Evolutionary conservation across 73 alveolate species (phyloP), one percentile per base, ranked within the genome.

Genomic region (Blepharisma japonicum): DNA sequence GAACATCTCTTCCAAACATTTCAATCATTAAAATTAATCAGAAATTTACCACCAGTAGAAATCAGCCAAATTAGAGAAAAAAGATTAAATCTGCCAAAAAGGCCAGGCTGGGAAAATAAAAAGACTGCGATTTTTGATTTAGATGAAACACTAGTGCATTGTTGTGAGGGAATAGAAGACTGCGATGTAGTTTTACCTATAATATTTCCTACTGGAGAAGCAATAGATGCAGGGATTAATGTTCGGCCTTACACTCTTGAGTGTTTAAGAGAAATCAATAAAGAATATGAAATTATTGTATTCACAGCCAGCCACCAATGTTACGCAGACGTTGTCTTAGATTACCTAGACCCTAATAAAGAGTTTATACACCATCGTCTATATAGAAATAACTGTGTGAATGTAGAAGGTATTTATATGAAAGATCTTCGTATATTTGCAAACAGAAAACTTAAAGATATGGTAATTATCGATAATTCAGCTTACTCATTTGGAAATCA

Each of bases 271-370:
- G 84, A 84, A 85, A 90, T 90, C 18, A 81, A 70, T 61, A 54
- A 84, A 27, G 71, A 87, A 46, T 90, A 81, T 81, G 48, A 90
- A 55, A 87, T 90, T 27, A 85, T 90, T 0, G 88, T 84, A 7
- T 90, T 83, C 68, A 87, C 97, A 8, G 97, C 97, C 6, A 56
- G 83, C 42, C 97, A 90, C 76, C 84, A 85, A 48, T 81, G 94
- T 45, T 90, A 90, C 87, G 94, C 97, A 6, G 94, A 90, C 74
- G 94, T 94, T 6, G 89, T 90, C 55, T 82, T 90, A 53, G 90
- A 90, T 80, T 87, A 86, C 78, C 27, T 90, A 71, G 97, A 90
- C 79, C 90, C 90, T 23, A 81, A 84, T 42, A 82, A 90, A 55
- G 86, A 80, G 76, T 85, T 84, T 61, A 79, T 87, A 14, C 87